Base-by-base conservation (phyloP, 1,284 basidiomycete species). In the Cryptococcus deneoformans region DNA sequence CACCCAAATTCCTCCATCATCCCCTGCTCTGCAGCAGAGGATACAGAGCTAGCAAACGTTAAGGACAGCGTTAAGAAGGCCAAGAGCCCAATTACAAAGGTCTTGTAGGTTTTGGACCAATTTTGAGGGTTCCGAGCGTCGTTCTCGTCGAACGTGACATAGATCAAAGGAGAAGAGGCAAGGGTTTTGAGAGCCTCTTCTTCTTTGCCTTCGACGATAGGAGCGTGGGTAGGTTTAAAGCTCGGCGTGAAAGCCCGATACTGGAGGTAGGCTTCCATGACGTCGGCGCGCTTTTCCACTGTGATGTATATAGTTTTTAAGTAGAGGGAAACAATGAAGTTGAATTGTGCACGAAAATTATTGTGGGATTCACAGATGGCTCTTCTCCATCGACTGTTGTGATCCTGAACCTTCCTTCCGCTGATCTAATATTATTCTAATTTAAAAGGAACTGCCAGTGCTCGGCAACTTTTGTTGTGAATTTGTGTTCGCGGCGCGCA, bases 61-160 rank as follows among this genome's bases (percentile, higher is more conserved):
- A 68, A 52, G 37, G 50, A 54, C 2, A 68, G 55, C 6, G 63
- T 68, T 39, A 68, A 49, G 50, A 59, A 63, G 2, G 64, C 12
- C 36, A 68, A 53, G 36, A 54, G 60, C 16, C 24, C 53, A 7
- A 68, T 52, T 6, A 68, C 64, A 20, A 45, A 62, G 1, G 52
- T 51, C 46, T 66, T 66, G 54, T 68, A 68, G 34, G 38, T 38
- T 12, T 14, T 37, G 7, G 61, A 63, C 66, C 66, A 68, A 40
- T 66, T 68, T 39, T 65, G 59, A 8, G 66, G 66, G 51, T 67
- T 61, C 20, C 50, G 10, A 11, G 56, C 57, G 56, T 68, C 66
- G 44, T 53, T 48, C 6, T 50, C 37, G 6, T 59, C 57, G 46
- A 65, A 67, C 6, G 57, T 42, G 11, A 65, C 54, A 40, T 67